Conservation (phyloP, 2,329 filamentous ascomycete species). For the Colletotrichum neosansevieriae region DNA sequence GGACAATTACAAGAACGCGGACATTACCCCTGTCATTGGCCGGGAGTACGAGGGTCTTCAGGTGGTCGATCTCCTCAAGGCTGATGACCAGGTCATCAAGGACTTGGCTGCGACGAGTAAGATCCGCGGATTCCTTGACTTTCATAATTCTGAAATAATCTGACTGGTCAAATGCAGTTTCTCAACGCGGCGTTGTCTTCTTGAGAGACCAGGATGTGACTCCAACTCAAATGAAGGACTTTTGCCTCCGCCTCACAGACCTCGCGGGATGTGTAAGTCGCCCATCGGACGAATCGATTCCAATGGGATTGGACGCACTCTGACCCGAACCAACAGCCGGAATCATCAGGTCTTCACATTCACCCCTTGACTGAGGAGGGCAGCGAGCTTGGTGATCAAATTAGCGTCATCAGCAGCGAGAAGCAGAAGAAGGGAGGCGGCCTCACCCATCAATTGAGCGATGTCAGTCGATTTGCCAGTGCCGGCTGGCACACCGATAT, state of each 20-base stretch:
- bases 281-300: not conserved
- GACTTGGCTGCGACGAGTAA: slow-evolving; percentile 64
- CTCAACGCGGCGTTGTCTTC: slow-evolving; percentile 54
- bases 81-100: slow-evolving; percentile 60
- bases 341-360: slow-evolving; percentile 63
- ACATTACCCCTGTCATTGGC: slow-evolving; percentile 63
- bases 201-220: slow-evolving; percentile 52
- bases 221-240: slow-evolving; percentile 52
- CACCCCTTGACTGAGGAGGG: slow-evolving; percentile 66
- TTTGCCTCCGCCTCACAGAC: slow-evolving; percentile 51
- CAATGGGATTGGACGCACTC: not conserved
- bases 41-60: slow-evolving; percentile 58
- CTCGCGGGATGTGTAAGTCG: slow-evolving; percentile 46
- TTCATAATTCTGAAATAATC: not conserved
- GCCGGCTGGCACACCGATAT: slow-evolving; percentile 51
- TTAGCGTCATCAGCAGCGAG: slow-evolving; percentile 67
- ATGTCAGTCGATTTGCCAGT: slow-evolving; percentile 61
- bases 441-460: slow-evolving; percentile 63
- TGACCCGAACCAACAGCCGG: slow-evolving; percentile 49
- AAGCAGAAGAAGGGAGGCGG: slow-evolving; percentile 67
- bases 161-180: slow-evolving; percentile 42
- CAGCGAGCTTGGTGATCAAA: slow-evolving; percentile 65
- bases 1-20: slow-evolving; percentile 51
- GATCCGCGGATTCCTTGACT: slow-evolving; percentile 2
- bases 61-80: slow-evolving; percentile 49